These are phyloP conservation scores for Turritis glabra DNA, from an alignment of 345 rosid genomes.

Conservation along the genomic window DNA sequence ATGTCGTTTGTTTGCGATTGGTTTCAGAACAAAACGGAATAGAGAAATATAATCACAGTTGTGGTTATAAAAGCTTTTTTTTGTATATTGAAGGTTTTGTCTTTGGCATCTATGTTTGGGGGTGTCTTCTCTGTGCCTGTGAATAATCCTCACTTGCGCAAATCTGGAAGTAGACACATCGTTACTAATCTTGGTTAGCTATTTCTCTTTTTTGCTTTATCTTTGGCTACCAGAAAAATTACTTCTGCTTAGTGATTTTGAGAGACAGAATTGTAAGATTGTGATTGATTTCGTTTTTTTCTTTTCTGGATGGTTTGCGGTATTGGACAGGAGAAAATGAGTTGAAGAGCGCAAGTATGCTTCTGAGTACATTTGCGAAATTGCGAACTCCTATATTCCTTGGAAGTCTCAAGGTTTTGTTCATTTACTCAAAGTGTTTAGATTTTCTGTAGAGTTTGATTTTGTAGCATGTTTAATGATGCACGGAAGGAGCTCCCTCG, in stretches of 20 bases:
- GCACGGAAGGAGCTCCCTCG: not conserved
- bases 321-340: slow-evolving; percentile 49
- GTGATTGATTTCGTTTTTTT: slow-evolving; percentile 52
- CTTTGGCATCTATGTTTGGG: slow-evolving; percentile 65
- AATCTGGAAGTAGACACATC: slow-evolving; percentile 74
- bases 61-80: not conserved
- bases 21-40: slow-evolving; percentile 9
- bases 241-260: slow-evolving; percentile 3
- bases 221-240: not conserved
- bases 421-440: not conserved
- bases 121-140: slow-evolving; percentile 51
- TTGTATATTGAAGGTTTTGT: slow-evolving; percentile 28
- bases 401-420: slow-evolving; percentile 79
- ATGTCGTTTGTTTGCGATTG: not conserved
- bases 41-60: slow-evolving; percentile 5
- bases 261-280: too few relatives aligned
- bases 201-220: not conserved
- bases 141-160: slow-evolving; percentile 79
- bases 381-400: slow-evolving; percentile 72
- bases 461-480: slow-evolving; percentile 7
- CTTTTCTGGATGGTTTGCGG: slow-evolving; percentile 46
- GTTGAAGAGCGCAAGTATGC: slow-evolving; percentile 47
- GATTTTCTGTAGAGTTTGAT: not conserved
- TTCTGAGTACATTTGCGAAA: slow-evolving; percentile 51
- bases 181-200: slow-evolving; percentile 68